Base-by-base conservation (phyloP, 352 stramenopile genomes). In the Peronospora destructor region DNA sequence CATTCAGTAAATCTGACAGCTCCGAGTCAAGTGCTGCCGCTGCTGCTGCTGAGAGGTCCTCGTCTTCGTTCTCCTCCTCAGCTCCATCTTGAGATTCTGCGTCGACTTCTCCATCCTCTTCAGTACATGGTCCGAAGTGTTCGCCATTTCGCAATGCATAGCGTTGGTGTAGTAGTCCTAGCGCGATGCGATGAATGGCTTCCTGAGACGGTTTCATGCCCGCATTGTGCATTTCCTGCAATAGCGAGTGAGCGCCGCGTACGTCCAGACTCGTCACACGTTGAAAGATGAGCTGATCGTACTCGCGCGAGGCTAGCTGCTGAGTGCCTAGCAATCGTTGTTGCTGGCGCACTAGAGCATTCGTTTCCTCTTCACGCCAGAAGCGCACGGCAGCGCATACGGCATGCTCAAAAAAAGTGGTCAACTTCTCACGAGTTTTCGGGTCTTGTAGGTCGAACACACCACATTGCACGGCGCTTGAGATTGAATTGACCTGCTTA, bases 181-280 rank as follows among this genome's bases (percentile, higher is more conserved):
- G 71, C 14, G 83, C 72, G 45, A 93, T 71, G 40, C 76, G 72
- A 53, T 93, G 77, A 37, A 93, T 81, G 17, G 77, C 84, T 44
- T 80, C 66, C 21, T 73, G 55, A 7, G 67, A 79, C 21, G 82
- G 82, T 41, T 76, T 66, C 47, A 79, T 56, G 14, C 79, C 82
- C 6, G 63, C 71, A 61, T 87, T 87, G 55, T 93, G 82, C 76
- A 93, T 85, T 45, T 89, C 75, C 50, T 91, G 76, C 38, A 93
- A 45, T 29, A 93, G 49, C 21, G 64, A 64, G 61, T 75, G 78
- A 23, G 76, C 77, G 4, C 68, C 61, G 5, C 59, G 56, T 9
- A 86, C 37, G 32, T 91, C 66, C 23, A 71, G 54, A 11, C 64
- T 60, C 21, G 66, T 70, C 19, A 78, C 73, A 10, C 70, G 64